These are phyloP conservation scores for Neurospora hispaniola DNA, from an alignment of 495 filamentous ascomycete species.

Conservation along the genomic window DNA sequence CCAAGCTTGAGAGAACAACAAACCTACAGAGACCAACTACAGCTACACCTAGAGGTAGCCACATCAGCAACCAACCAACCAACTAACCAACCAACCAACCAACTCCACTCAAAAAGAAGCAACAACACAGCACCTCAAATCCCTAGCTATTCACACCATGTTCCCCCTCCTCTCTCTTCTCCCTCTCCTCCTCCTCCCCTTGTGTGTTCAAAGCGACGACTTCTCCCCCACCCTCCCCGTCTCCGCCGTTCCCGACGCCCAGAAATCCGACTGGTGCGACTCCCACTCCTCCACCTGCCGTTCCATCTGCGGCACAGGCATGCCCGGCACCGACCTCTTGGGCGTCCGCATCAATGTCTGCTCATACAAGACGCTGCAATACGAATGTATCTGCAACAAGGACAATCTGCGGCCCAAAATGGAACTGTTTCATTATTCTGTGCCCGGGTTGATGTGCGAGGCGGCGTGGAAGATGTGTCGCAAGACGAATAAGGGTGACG, in stretches of 20 bases:
- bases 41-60: too few relatives aligned
- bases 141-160: neutral
- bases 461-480: neutral
- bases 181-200: neutral
- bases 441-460: neutral
- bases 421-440: neutral
- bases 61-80: too few relatives aligned
- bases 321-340: fast-evolving
- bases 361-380: neutral
- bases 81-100: too few relatives aligned
- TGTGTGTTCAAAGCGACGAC: neutral
- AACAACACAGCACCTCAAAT: neutral
- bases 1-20: neutral
- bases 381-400: neutral
- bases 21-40: too few relatives aligned
- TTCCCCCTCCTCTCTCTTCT: neutral
- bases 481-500: neutral
- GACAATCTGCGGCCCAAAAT: fast-evolving
- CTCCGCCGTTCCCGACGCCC: neutral
- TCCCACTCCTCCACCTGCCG: neutral
- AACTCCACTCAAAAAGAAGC: neutral
- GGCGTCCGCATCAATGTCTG: fast-evolving
- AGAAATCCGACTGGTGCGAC: neutral
- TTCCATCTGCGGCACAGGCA: neutral
- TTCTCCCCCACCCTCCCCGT: neutral